A percentile compares a stretch with the other conserved stretches of the same genome.
Evolutionary conservation across 116 monocot species (phyloP).

Genomic region (Dioscorea cayenensis): DNA sequence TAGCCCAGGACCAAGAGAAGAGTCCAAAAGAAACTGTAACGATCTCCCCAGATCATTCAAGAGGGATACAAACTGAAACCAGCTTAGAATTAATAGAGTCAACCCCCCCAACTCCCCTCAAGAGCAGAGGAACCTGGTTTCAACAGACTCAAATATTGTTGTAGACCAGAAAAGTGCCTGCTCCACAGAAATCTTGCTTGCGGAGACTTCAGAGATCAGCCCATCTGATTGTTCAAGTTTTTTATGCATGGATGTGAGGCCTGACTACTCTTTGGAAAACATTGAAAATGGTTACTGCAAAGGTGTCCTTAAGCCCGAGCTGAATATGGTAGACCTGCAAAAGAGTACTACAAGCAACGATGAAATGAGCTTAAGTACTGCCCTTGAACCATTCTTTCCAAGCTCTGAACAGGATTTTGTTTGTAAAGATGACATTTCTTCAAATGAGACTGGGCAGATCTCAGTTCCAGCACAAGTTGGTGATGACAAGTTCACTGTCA

Average conservation of each 20-base stretch:
- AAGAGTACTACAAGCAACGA: conserved; percentile 34
- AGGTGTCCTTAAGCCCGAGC: conserved; percentile 6
- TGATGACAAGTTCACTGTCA: conserved; percentile 58
- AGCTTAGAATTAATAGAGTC: conserved; percentile 8
- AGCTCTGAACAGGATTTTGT: conserved; percentile 61
- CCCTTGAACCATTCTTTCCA: conserved; percentile 43
- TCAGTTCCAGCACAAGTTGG: conserved; percentile 12
- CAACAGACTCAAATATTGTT: conserved; percentile 1
- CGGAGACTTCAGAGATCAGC: conserved; percentile 20
- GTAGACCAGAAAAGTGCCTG: conserved; percentile 3
- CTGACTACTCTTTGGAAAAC: conserved; percentile 14
- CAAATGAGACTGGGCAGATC: conserved; percentile 7
- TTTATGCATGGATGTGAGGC: conserved; percentile 5
- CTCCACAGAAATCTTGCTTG: background rate
- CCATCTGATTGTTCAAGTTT: conserved; percentile 16
- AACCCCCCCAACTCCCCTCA: conserved; percentile 10
- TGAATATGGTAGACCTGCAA: conserved; percentile 30
- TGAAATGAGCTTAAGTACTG: conserved; percentile 33
- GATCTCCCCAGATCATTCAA: conserved; percentile 8
- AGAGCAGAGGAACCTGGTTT: background rate
- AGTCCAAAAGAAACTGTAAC: conserved; percentile 23
- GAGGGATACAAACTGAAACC: conserved; percentile 8
- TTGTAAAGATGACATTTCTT: conserved; percentile 48
- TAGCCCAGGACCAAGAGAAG: conserved; percentile 18
- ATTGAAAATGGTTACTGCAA: conserved; percentile 16